Percentiles rank a stretch among this genome's conserved stretches.
Conservation (phyloP, 306 rosid species). For the Cicer judaicum region DNA sequence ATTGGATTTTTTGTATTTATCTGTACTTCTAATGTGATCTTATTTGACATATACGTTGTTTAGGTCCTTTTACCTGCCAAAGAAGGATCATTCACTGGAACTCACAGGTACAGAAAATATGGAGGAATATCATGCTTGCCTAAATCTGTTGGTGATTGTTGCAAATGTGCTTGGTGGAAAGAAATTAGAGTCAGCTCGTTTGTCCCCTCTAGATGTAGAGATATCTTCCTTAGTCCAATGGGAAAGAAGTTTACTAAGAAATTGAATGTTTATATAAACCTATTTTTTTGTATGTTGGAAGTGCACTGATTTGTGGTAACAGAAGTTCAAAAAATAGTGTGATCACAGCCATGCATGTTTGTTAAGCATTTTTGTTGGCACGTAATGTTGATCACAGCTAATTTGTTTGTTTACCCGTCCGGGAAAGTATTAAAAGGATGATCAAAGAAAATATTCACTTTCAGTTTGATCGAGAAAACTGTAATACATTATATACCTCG, state of each 20-base stretch:
- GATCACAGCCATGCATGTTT: no score
- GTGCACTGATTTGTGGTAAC: constrained; percentile 4
- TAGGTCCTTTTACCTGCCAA: constrained; percentile 79
- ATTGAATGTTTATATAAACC: constrained; percentile 5
- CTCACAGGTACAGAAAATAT: constrained; percentile 56
- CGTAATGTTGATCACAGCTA: not conserved
- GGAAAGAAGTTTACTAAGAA: constrained; percentile 61
- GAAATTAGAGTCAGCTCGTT: constrained; percentile 51
- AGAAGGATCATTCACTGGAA: constrained; percentile 63
- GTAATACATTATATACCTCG: no score
- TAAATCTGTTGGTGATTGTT: constrained; percentile 56
- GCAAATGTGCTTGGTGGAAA: constrained; percentile 61
- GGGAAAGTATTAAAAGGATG: no score
- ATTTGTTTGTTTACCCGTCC: not conserved
- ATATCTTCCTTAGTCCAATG: constrained; percentile 62
- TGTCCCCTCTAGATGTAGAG: constrained; percentile 57
- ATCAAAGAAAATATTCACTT: no score
- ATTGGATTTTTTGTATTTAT: not conserved
- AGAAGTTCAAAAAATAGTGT: not conserved
- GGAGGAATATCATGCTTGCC: constrained; percentile 82
- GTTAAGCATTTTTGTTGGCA: not conserved
- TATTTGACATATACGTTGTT: constrained; percentile 26
- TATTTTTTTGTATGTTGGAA: not conserved
- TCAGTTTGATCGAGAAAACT: no score
- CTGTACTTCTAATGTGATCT: constrained; percentile 11